Base-by-base conservation (phyloP, 352 stramenopile species). In the Globisporangium spiculum region DNA sequence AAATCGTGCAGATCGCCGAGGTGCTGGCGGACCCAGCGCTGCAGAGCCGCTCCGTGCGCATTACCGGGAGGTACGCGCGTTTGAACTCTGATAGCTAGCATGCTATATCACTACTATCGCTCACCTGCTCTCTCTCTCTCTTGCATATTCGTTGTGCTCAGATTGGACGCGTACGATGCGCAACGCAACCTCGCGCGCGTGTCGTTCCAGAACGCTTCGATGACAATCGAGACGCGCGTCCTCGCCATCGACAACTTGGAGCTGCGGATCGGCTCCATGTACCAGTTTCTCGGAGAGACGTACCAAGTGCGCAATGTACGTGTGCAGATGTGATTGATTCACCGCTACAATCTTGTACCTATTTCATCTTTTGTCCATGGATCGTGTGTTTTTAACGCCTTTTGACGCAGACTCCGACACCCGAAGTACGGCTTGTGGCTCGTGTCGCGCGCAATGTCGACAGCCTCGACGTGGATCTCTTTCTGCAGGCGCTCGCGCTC, bases 1-100 rank as follows among this genome's bases (percentile, higher is more conserved):
- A 93, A 76, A 92, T 95, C 69, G 80, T 80, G 48, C 85, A 93
- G 73, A 93, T 95, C 70, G 84, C 81, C 6, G 88, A 95, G 72
- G 77, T 95, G 63, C 72, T 95, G 61, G 69, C 70, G 5, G 76
- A 91, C 41, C 70, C 78, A 6, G 71, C 75, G 68, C 76, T 93
- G 67, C 85, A 92, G 72, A 85, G 88, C 65, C 83, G 81, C 32
- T 93, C 84, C 2, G 83, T 93, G 61, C 81, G 88, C n/a, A 76
- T 95, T 60, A 95, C 85, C 24, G 88, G 80, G 18, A 75, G 77
- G 83, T 89, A 69, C 36, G 3, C 27, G 27, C 27, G 27, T 3
- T 32, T 32, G 27, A 32, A 32, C 27, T 32, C 3, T 32, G 27
- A 7, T 32, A 32, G 27, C 27, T 3, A 32, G 27, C 27, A 32